Conservation (phyloP, 2,329 filamentous ascomycete species). For the Tolypocladium guangdongense region DNA sequence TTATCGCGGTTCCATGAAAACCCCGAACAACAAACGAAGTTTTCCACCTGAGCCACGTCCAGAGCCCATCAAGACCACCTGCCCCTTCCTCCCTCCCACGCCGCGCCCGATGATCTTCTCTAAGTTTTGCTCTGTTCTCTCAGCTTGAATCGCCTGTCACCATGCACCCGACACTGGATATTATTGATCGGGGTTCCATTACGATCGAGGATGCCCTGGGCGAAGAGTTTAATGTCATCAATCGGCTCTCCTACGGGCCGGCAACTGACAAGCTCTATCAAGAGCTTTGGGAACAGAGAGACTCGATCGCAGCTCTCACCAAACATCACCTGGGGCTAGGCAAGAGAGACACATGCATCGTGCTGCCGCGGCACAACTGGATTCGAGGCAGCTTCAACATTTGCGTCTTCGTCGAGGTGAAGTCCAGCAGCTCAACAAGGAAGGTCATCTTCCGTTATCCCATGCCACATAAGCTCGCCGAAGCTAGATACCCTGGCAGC, state of each 20-base stretch:
- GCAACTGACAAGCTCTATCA: background rate
- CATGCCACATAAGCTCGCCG: slow-evolving; percentile 25
- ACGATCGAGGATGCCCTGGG: background rate
- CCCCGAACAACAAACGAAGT: no score
- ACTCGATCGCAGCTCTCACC: slow-evolving; percentile 8
- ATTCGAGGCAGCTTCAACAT: slow-evolving; percentile 24
- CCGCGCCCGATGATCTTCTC: no score
- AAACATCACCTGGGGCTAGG: slow-evolving; percentile 15
- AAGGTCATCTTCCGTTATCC: slow-evolving; percentile 19
- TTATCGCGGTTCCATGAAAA: no score
- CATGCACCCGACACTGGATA: background rate
- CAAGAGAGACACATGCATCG: slow-evolving; percentile 11
- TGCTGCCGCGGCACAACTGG: slow-evolving; percentile 14
- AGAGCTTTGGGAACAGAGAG: slow-evolving; percentile 4
- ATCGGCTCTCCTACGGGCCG: background rate
- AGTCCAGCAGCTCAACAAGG: slow-evolving; percentile 7
- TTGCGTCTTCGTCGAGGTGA: slow-evolving; percentile 19
- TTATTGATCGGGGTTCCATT: background rate
- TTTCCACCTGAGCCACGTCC: no score
- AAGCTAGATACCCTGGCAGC: slow-evolving; percentile 24
- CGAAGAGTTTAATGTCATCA: background rate
- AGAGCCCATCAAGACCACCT: no score
- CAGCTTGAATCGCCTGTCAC: background rate
- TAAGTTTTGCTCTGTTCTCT: no score
- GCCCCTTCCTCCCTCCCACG: no score